phyloP scores from a whole-genome alignment of 192 early-diverging fungal genomes.

The Podila clonocystis region DNA sequence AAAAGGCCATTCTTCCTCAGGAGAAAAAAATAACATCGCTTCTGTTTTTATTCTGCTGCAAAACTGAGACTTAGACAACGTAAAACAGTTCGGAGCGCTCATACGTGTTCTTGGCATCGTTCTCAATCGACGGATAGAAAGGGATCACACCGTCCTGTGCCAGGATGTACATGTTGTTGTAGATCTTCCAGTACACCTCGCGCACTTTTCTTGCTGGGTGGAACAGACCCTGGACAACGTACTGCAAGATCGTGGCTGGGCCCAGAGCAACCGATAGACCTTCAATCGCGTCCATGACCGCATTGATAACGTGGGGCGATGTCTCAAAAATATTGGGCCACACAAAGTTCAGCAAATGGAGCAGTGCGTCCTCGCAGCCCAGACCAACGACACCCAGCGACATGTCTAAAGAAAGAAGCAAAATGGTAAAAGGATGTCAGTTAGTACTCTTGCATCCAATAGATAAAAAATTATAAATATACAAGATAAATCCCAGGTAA shows the following conservation, averaged over 20 bases:
- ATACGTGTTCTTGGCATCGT: constrained; percentile 80
- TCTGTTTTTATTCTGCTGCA: background rate
- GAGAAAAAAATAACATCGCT: too few species aligned
- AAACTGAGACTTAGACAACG: constrained; percentile 32
- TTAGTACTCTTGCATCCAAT: background rate
- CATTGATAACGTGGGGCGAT: constrained; percentile 96
- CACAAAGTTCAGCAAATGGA: constrained; percentile 93
- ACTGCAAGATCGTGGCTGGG: constrained; percentile 83
- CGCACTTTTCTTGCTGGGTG: constrained; percentile 95
- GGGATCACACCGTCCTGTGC: constrained; percentile 92
- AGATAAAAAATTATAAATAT: background rate
- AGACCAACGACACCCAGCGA: constrained; percentile 92
- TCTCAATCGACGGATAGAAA: constrained; percentile 91
- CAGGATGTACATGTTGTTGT: constrained; percentile 94
- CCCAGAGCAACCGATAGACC: constrained; percentile 92
- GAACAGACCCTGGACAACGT: constrained; percentile 92
- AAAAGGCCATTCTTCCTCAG: too few species aligned
- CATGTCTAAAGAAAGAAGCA: constrained; percentile 65
- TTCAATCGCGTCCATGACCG: constrained; percentile 97
- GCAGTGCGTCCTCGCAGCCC: constrained; percentile 92
- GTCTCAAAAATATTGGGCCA: constrained; percentile 99
- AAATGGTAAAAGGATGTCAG: background rate
- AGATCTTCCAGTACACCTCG: constrained; percentile 99
- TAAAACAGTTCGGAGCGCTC: constrained; percentile 86
- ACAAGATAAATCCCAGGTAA: background rate